A percentile compares a stretch with the other conserved stretches of the same genome.
phyloP scores from a whole-genome alignment of 2,329 filamentous ascomycete species.

The Pseudofabraea citricarpa region DNA sequence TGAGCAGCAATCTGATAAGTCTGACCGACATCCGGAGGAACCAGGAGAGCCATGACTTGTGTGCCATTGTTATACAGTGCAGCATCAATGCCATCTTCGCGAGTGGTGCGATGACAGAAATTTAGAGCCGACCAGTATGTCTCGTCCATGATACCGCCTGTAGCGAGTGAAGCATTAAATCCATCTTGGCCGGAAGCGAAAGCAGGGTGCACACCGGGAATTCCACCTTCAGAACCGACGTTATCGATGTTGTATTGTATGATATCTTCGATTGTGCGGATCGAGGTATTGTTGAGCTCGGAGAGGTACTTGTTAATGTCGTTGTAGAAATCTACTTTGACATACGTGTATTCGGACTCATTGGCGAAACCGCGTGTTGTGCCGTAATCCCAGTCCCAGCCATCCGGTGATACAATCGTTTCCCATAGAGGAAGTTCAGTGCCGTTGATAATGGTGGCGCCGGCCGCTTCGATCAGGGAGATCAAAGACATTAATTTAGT shows the following conservation, averaged over 20 bases:
- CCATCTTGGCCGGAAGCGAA: slow-evolving; percentile 69
- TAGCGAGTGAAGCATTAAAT: slow-evolving; percentile 58
- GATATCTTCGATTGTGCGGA: slow-evolving; percentile 30
- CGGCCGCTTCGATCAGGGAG: slow-evolving; percentile 49
- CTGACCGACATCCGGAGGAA: slow-evolving; percentile 64
- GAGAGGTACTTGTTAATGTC: slow-evolving; percentile 38
- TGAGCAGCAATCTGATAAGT: slow-evolving; percentile 67
- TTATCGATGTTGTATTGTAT: slow-evolving; percentile 61
- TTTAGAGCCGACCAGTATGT: slow-evolving; percentile 63
- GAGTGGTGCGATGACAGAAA: slow-evolving; percentile 52
- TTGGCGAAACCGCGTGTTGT: slow-evolving; percentile 58
- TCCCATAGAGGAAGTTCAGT: slow-evolving; percentile 63
- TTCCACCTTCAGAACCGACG: slow-evolving; percentile 61
- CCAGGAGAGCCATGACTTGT: slow-evolving; percentile 57
- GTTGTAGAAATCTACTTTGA: slow-evolving; percentile 67
- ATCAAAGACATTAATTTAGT: slow-evolving; percentile 46
- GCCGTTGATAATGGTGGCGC: slow-evolving; percentile 63
- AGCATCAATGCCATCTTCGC: slow-evolving; percentile 65
- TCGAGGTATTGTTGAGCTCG: slow-evolving; percentile 38
- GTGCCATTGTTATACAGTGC: slow-evolving; percentile 46
- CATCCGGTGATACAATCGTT: slow-evolving; percentile 56
- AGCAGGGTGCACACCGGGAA: slow-evolving; percentile 55
- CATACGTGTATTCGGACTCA: slow-evolving; percentile 67
- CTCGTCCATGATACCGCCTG: slow-evolving; percentile 55
- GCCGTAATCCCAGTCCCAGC: slow-evolving; percentile 75